Base-by-base conservation (phyloP, 2,329 filamentous ascomycete species). In the Exophiala calicioides region DNA sequence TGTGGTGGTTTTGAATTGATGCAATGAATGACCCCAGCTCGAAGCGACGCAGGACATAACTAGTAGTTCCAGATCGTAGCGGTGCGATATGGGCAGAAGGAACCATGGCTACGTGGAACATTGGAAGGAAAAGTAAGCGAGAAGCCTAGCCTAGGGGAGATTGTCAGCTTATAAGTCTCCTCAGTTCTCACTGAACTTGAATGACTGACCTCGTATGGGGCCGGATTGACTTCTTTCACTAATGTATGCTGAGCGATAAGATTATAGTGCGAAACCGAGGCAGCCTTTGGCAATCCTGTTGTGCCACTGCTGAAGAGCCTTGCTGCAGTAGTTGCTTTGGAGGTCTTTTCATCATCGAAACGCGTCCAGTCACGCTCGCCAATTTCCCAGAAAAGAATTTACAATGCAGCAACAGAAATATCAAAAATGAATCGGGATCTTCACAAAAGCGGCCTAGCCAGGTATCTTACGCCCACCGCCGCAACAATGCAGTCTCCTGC, bases 201-300 rank as follows among this genome's bases (percentile, higher is more conserved):
- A 29, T n/a, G 4, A 47, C 48, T 4, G n/a, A 52, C 49, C 35
- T 52, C 44, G 27, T 48, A 43, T 15, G 42, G 26, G 3, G 31
- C 12, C 24, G 35, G 40, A 9, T 49, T 6, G 7, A 32, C 20
- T 21, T 53, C 50, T 32, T 49, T 39, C 19, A 53, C 46, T 29
- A 78, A 56, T 4, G 70, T 71, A 58, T 79, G 74, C 56, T 81
- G 73, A 0, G 79, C 75, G 18, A 79, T 68, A 19, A 81, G 65
- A 55, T 82, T 82, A 44, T 69, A 65, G 58, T 85, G 82, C 0
- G 77, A 77, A 31, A 82, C 69, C 50, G 73, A 72, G 9, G 77
- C 75, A 0, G 77, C 79, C 58, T 84, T 85, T 0, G 81, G 80
- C 2, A 82, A 61, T 0, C 79, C 79, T 0, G 80, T 82, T 0